Evolutionary conservation across 306 rosid genomes (phyloP).

Genomic region (Arachis stenosperma): DNA sequence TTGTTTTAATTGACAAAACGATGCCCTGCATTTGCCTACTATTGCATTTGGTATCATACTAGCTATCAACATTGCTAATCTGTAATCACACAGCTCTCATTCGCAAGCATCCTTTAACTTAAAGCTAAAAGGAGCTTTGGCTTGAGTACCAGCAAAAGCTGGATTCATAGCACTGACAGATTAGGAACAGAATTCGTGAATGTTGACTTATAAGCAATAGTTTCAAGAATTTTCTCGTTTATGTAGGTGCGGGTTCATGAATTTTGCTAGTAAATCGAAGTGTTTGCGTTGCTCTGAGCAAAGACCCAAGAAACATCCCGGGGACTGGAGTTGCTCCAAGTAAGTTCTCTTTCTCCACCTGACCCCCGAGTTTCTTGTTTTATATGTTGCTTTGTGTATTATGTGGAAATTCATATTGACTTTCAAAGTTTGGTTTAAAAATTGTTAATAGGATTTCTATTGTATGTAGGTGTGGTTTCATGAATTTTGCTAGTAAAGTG

Average conservation of each 20-base stretch:
- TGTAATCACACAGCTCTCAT: slow-evolving; percentile 11
- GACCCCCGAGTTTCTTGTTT: background rate
- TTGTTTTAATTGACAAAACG: background rate
- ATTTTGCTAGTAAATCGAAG: slow-evolving; percentile 63
- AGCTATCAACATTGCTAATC: background rate
- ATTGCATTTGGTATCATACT: background rate
- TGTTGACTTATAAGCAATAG: slow-evolving; percentile 3
- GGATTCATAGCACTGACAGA: slow-evolving; percentile 13
- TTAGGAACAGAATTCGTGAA: background rate
- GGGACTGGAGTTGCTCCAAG: slow-evolving; percentile 84
- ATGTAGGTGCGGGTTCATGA: slow-evolving; percentile 77
- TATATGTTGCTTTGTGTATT: slow-evolving; percentile 28
- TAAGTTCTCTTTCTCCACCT: slow-evolving; percentile 42
- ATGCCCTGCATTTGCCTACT: background rate
- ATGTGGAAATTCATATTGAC: background rate
- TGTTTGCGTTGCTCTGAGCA: slow-evolving; percentile 65
- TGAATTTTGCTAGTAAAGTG: slow-evolving; percentile 76
- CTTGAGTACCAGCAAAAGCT: slow-evolving; percentile 20
- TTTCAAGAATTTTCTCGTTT: slow-evolving; percentile 31
- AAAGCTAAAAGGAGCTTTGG: slow-evolving; percentile 10
- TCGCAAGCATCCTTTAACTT: slow-evolving; percentile 7
- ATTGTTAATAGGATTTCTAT: slow-evolving; percentile 6
- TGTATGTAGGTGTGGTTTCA: slow-evolving; percentile 73
- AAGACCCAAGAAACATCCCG: slow-evolving; percentile 59
- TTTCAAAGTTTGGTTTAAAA: background rate